phyloP scores from a whole-genome alignment of 495 filamentous ascomycete species.

The Tuber aestivum region DNA sequence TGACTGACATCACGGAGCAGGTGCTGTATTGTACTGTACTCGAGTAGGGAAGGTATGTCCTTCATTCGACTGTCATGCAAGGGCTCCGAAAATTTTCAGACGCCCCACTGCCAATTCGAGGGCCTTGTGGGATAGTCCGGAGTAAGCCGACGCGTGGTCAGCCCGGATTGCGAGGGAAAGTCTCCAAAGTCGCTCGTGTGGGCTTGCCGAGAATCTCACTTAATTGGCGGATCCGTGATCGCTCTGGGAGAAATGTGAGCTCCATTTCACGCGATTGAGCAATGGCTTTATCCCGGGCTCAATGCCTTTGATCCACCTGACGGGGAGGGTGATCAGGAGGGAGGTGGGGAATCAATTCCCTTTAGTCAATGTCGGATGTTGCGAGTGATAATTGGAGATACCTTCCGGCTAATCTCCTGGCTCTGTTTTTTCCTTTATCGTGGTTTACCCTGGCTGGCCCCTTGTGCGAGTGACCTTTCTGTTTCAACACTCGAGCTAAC shows the following conservation, averaged over 20 bases:
- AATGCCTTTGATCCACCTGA: background rate
- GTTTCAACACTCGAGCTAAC: background rate
- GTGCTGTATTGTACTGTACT: too few species aligned
- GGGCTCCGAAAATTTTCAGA: background rate
- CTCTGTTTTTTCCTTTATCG: background rate
- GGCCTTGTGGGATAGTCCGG: background rate
- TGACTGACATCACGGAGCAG: background rate
- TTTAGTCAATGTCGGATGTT: background rate
- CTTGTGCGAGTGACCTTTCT: too few species aligned
- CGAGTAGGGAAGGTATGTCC: background rate
- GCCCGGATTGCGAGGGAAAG: background rate
- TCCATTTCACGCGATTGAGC: background rate
- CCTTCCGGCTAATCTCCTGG: background rate
- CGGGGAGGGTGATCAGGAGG: background rate
- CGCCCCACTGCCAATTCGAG: background rate
- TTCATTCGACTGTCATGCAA: background rate
- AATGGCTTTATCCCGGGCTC: background rate
- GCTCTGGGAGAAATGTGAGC: background rate
- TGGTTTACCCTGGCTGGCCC: background rate
- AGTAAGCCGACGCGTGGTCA: background rate
- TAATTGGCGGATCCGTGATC: background rate
- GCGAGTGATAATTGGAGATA: conserved; percentile 5
- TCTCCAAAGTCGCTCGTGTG: background rate
- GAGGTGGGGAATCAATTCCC: background rate
- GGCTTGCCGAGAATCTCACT: background rate